Percentiles rank a stretch among this genome's conserved stretches.
These are phyloP conservation scores for Pythium phragmiticola DNA, from an alignment of 352 stramenopile species.

Conservation along the genomic window DNA sequence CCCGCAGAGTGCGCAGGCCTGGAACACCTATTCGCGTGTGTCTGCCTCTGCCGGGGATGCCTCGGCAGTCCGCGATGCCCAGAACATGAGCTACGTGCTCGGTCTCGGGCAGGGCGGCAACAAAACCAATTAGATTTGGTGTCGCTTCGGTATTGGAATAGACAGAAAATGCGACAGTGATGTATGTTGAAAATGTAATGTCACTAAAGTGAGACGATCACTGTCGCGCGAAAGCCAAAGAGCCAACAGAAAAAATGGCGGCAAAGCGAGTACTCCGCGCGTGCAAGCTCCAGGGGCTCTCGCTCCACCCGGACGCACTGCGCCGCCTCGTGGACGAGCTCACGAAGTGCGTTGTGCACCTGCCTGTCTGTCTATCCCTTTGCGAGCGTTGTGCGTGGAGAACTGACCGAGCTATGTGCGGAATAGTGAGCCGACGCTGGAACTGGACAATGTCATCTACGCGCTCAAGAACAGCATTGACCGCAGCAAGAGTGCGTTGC, in stretches of 20 bases:
- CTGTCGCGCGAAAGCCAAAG: slow-evolving; percentile 3
- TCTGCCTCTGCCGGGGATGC: slow-evolving; percentile 66
- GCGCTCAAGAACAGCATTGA: slow-evolving; percentile 90
- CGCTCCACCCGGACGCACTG: slow-evolving; percentile 73
- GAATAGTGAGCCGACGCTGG: slow-evolving; percentile 62
- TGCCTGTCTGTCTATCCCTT: not conserved
- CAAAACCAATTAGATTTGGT: slow-evolving; percentile 53
- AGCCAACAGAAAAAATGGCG: slow-evolving; percentile 34
- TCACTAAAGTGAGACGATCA: slow-evolving; percentile 7
- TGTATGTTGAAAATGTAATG: slow-evolving; percentile 9
- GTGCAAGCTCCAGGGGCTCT: slow-evolving; percentile 84
- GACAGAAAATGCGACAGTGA: slow-evolving; percentile 13
- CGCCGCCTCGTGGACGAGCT: slow-evolving; percentile 64
- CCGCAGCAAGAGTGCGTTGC: slow-evolving; percentile 74
- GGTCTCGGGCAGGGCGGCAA: slow-evolving; percentile 77
- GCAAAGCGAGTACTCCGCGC: slow-evolving; percentile 81
- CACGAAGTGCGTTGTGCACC: slow-evolving; percentile 34
- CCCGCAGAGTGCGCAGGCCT: slow-evolving; percentile 80
- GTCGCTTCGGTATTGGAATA: slow-evolving; percentile 14
- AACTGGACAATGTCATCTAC: slow-evolving; percentile 82
- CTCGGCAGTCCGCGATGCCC: slow-evolving; percentile 75
- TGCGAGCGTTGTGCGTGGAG: not conserved
- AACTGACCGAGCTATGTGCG: slow-evolving; percentile 3
- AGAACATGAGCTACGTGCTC: slow-evolving; percentile 89
- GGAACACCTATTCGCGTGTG: slow-evolving; percentile 73